phyloP scores from a whole-genome alignment of 2,329 filamentous ascomycete species.

The Colletotrichum sp. region DNA sequence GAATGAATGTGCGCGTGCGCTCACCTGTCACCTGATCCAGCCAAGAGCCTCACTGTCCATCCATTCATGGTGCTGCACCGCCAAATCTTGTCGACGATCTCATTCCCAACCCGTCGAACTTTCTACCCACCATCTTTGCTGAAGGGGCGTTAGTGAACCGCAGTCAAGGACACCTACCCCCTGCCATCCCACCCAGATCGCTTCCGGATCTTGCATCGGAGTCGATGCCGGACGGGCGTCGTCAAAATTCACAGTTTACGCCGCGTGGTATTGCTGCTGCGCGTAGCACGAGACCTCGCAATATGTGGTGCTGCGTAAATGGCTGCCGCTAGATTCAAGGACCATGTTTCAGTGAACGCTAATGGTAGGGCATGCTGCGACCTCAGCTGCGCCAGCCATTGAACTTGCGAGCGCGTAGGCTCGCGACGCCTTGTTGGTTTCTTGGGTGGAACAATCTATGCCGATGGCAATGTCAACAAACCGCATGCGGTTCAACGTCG shows the following conservation, averaged over 20 bases:
- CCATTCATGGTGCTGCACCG: neutral
- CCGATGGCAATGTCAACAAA: neutral
- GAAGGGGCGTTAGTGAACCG: neutral
- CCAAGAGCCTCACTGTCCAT: neutral
- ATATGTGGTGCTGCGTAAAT: neutral
- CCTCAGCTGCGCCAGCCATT: neutral
- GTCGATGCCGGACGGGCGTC: neutral
- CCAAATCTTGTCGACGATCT: neutral
- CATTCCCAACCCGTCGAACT: neutral
- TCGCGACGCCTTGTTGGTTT: neutral
- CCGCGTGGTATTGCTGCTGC: neutral
- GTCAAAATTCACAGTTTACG: neutral
- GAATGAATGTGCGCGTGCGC: neutral
- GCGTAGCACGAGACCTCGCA: neutral
- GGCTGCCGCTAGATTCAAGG: neutral
- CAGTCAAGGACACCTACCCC: neutral
- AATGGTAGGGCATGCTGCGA: neutral
- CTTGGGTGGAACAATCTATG: neutral
- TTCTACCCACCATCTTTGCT: neutral
- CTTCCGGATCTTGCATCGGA: neutral
- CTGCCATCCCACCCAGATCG: neutral
- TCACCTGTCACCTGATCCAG: neutral
- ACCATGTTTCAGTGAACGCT: neutral
- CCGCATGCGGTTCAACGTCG: neutral
- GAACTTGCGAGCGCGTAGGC: neutral